Evolutionary conservation across 208 protist genomes (phyloP).

Genomic region (Trypanosoma brucei): DNA sequence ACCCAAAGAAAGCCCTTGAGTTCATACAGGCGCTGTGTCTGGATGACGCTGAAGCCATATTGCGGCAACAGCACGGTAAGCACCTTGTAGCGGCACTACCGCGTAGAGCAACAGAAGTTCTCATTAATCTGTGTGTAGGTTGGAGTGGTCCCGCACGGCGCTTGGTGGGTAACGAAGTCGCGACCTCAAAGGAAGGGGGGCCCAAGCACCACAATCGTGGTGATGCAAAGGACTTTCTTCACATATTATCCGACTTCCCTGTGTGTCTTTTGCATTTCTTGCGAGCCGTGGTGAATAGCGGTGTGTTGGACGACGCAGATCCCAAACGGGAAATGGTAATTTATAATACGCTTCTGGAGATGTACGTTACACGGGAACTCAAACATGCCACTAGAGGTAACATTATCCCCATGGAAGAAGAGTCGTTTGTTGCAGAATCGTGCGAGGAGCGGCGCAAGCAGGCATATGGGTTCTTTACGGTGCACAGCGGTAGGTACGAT

Average conservation of each 20-base stretch:
- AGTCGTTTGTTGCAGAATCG: slow-evolving; percentile 41
- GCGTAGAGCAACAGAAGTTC: slow-evolving; percentile 42
- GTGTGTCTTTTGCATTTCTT: slow-evolving; percentile 90
- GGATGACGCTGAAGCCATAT: slow-evolving; percentile 73
- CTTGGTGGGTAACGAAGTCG: slow-evolving; percentile 6
- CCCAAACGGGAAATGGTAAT: slow-evolving; percentile 16
- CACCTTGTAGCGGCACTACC: slow-evolving; percentile 39
- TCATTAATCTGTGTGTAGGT: slow-evolving; percentile 68
- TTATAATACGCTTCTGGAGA: slow-evolving; percentile 94
- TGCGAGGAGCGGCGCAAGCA: slow-evolving; percentile 41
- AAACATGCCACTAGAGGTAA: slow-evolving; percentile 11
- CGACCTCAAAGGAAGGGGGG: background rate
- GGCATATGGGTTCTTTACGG: slow-evolving; percentile 56
- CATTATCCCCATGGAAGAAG: background rate
- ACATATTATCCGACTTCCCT: slow-evolving; percentile 88
- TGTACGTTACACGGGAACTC: slow-evolving; percentile 87
- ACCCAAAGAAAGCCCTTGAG: slow-evolving; percentile 51
- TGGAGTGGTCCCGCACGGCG: slow-evolving; percentile 52
- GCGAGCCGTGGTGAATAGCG: slow-evolving; percentile 75
- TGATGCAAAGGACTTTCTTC: slow-evolving; percentile 65
- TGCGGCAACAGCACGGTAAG: slow-evolving; percentile 33
- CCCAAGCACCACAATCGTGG: slow-evolving; percentile 50
- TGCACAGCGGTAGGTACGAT: slow-evolving; percentile 75
- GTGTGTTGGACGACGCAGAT: slow-evolving; percentile 37
- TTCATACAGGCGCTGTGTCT: slow-evolving; percentile 77